Conservation (phyloP, 108 stramenopile species). For the Nitzschia putrida region DNA sequence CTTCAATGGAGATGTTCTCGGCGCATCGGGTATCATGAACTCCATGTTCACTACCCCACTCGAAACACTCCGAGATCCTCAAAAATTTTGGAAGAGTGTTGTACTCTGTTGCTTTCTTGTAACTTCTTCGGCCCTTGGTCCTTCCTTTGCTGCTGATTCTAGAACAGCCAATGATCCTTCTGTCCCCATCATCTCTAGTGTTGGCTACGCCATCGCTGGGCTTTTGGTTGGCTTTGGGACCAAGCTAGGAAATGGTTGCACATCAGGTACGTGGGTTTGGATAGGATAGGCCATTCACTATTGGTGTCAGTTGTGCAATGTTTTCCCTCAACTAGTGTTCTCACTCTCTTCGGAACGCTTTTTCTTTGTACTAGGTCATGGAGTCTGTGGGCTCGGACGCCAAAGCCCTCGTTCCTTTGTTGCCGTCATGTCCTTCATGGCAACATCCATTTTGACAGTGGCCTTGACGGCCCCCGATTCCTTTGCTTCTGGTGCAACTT, state of each 20-base stretch:
- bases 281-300: too few species aligned
- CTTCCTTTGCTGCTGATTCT: background rate
- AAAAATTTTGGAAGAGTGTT: conserved; percentile 53
- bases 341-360: background rate
- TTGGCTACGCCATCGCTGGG: conserved; percentile 60
- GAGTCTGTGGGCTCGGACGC: conserved; percentile 81
- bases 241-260: conserved; percentile 74
- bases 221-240: conserved; percentile 77
- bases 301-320: too few species aligned
- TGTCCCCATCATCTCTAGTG: conserved; percentile 10
- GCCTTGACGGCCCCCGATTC: background rate
- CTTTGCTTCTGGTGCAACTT: conserved; percentile 4
- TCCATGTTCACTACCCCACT: conserved; percentile 37
- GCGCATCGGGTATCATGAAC: conserved; percentile 59
- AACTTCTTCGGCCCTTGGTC: conserved; percentile 23
- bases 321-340: too few species aligned
- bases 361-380: conserved; percentile 38
- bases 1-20: conserved; percentile 72
- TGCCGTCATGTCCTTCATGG: conserved; percentile 80
- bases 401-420: conserved; percentile 63
- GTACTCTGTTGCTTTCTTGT: conserved; percentile 57
- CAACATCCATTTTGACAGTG: conserved; percentile 50
- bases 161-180: conserved; percentile 6
- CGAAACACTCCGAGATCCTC: conserved; percentile 26
- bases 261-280: conserved; percentile 38